Evolutionary conservation across 306 rosid genomes (phyloP), one percentile per base, ranked within the genome.

Genomic region (Begonia fuchsioides): DNA sequence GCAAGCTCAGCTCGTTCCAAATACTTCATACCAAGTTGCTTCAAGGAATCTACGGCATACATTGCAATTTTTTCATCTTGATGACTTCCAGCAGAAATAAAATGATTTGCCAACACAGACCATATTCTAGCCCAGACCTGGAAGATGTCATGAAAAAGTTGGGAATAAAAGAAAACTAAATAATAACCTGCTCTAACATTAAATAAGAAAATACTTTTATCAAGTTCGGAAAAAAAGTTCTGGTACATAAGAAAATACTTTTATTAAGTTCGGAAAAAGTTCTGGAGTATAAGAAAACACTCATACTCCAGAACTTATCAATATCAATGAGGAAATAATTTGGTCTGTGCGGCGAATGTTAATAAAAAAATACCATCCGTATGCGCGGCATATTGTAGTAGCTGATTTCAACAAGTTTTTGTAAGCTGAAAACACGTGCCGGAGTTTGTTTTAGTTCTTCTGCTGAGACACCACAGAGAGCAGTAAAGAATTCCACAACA

Each of bases 81-180:
- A 60, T 92, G 99, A 68, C 96, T 92, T 57, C 99, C 99, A 11
- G 99, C 99, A 39, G 94, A 67, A 71, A 92, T 86, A 54, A 92
- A 92, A 68, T 92, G 96, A 70, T 92, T 80, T 61, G 99, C 93
- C 63, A 92, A 71, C 59, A 92, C 94, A 68, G 81, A 65, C 99
- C 99, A 92, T 65, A 92, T 92, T 75, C 87, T 73, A 73, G 99
- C 99, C 99, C 99, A 92, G 64, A 92, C 96, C 99, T 92, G 79
- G 51, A 73, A 70, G 59, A 62, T 16, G 52, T 26, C 8, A 26
- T 5, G 8, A 26, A 26, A 26, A 26, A 26, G 35, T 26, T 26
- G 35, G 5, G 35, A 26, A 26, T 26, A 3, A 26, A 26, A 26
- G 35, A 26, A 26, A 26, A 26, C 35, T 26, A 26, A 26, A 3